Conservation (phyloP, 2,329 filamentous ascomycete species). For the Fusarium keratoplasticum region DNA sequence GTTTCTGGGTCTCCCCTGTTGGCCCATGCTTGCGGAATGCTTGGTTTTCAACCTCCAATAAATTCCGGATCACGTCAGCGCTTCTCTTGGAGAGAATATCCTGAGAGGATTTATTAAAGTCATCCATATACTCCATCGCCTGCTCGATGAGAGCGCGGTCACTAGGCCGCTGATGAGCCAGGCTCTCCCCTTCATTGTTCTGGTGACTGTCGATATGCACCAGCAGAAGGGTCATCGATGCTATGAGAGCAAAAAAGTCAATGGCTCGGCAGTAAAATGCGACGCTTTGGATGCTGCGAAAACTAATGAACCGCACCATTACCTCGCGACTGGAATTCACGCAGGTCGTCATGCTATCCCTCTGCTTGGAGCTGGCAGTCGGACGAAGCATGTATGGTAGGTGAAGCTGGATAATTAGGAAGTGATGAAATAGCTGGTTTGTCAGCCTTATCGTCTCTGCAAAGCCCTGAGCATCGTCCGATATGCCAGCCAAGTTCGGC, state of each 20-base stretch:
- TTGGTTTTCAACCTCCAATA: neutral
- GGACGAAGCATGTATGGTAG: neutral
- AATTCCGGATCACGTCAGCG: neutral
- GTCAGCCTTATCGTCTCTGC: neutral
- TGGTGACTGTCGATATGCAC: neutral
- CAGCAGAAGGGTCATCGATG: neutral
- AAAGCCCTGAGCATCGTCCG: neutral
- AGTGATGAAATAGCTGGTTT: neutral
- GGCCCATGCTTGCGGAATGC: neutral
- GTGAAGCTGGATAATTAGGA: neutral
- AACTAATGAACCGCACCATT: neutral
- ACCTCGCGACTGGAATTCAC: neutral
- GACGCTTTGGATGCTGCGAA: neutral
- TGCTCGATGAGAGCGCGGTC: constrained; percentile 22
- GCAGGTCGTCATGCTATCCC: neutral
- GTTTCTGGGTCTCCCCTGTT: neutral
- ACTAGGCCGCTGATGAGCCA: constrained; percentile 14
- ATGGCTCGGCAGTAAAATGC: neutral
- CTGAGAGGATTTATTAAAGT: neutral
- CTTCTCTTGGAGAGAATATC: neutral
- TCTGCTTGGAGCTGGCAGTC: neutral
- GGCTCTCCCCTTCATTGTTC: neutral
- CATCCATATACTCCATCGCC: constrained; percentile 5
- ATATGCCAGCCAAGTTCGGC: neutral
- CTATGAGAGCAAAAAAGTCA: neutral